Conservation (phyloP, 2,329 filamentous ascomycete species). For the Hymenoscyphus albidus region DNA sequence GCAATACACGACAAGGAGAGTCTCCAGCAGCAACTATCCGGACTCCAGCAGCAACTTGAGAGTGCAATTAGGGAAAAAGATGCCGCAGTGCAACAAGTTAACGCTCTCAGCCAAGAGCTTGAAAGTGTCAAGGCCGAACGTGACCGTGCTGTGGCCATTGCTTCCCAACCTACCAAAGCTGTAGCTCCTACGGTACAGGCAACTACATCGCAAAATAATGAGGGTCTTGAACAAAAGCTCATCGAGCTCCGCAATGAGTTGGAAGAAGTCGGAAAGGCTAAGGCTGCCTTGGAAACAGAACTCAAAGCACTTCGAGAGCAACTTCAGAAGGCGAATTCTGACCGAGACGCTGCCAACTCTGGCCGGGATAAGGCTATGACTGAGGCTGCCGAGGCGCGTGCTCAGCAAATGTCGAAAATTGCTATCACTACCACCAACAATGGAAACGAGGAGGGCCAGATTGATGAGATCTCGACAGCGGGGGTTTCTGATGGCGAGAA, state of each 20-base stretch:
- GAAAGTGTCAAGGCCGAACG: slow-evolving; percentile 42
- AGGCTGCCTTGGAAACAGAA: slow-evolving; percentile 63
- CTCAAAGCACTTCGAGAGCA: slow-evolving; percentile 53
- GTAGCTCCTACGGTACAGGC: slow-evolving; percentile 40
- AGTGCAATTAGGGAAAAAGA: slow-evolving; percentile 39
- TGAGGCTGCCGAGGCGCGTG: slow-evolving; percentile 44
- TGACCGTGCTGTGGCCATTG: slow-evolving; percentile 39
- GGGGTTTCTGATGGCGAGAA: slow-evolving; percentile 54
- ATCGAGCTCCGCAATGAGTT: slow-evolving; percentile 55
- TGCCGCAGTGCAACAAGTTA: slow-evolving; percentile 37
- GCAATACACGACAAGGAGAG: slow-evolving; percentile 42
- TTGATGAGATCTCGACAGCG: slow-evolving; percentile 41
- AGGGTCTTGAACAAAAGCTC: slow-evolving; percentile 49
- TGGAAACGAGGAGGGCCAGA: slow-evolving; percentile 53
- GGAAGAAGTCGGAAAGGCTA: slow-evolving; percentile 62
- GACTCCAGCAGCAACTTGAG: slow-evolving; percentile 47
- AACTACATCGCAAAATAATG: slow-evolving; percentile 49
- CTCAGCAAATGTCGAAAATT: slow-evolving; percentile 27
- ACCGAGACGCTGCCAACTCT: slow-evolving; percentile 52
- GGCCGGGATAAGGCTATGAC: slow-evolving; percentile 52
- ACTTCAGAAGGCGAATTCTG: slow-evolving; percentile 57
- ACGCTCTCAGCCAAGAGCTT: slow-evolving; percentile 40
- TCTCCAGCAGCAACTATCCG: slow-evolving; percentile 33
- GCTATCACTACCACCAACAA: slow-evolving; percentile 33
- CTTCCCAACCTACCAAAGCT: slow-evolving; percentile 23